These are phyloP conservation scores for Mytilinidion resinicola DNA, from an alignment of 495 filamentous ascomycete genomes.

Conservation along the genomic window DNA sequence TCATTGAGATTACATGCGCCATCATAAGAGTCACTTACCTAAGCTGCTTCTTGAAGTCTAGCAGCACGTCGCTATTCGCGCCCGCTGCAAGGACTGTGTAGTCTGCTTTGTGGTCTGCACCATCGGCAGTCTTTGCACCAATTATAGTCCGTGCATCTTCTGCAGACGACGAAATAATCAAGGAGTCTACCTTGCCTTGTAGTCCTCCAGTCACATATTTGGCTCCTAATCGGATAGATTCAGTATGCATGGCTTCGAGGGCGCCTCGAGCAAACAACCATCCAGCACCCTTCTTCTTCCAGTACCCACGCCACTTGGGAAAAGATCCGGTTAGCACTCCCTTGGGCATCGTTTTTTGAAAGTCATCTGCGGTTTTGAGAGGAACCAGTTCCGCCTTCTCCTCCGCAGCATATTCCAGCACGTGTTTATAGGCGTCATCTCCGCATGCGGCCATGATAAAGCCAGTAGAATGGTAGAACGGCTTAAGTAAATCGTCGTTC, in stretches of 20 bases:
- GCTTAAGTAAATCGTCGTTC: slow-evolving; percentile 43
- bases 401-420: slow-evolving; percentile 14
- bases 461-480: slow-evolving; percentile 46
- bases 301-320: slow-evolving; percentile 46
- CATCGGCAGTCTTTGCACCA: slow-evolving; percentile 39
- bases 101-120: slow-evolving; percentile 34
- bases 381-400: slow-evolving; percentile 34
- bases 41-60: slow-evolving; percentile 49
- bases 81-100: slow-evolving; percentile 45
- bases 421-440: slow-evolving; percentile 35
- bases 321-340: slow-evolving; percentile 48
- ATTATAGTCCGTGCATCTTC: slow-evolving; percentile 31
- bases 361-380: slow-evolving; percentile 38
- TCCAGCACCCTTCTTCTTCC: slow-evolving; percentile 40
- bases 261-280: slow-evolving; percentile 49
- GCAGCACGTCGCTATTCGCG: slow-evolving; percentile 41
- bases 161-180: not conserved
- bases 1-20: slow-evolving; percentile 36
- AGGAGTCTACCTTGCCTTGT: slow-evolving; percentile 32
- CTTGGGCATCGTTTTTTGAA: slow-evolving; percentile 46
- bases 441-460: slow-evolving; percentile 43
- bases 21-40: slow-evolving; percentile 51
- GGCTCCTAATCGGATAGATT: slow-evolving; percentile 43
- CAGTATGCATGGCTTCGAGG: slow-evolving; percentile 40
- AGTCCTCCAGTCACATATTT: slow-evolving; percentile 39